Conservation (phyloP, 2,329 filamentous ascomycete species). For the Pyrenophora teres region DNA sequence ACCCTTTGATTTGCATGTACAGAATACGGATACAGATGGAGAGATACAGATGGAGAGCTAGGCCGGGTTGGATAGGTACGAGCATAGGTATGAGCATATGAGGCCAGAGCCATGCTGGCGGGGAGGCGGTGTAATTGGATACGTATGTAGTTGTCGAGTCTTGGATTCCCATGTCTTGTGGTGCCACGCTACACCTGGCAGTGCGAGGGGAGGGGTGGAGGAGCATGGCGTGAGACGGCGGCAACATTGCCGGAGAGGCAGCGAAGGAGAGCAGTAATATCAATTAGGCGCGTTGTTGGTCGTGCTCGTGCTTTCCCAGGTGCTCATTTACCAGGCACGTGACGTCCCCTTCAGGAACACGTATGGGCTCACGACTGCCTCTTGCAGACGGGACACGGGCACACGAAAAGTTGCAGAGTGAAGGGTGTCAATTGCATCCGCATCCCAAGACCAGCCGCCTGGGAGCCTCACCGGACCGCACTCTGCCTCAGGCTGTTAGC, state of each 20-base stretch:
- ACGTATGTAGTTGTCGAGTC: conserved; percentile 4
- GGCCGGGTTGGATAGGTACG: not conserved
- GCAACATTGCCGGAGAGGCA: not conserved
- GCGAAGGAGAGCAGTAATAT: not conserved
- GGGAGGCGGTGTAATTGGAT: conserved; percentile 26
- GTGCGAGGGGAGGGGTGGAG: not conserved
- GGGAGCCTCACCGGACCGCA: not conserved
- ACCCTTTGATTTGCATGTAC: conserved; percentile 37
- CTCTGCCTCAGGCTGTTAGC: conserved; percentile 5
- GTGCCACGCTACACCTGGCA: conserved; percentile 17
- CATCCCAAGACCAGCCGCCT: not conserved
- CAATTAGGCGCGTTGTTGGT: conserved; percentile 4
- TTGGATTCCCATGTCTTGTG: conserved; percentile 11
- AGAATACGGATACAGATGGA: conserved; percentile 4
- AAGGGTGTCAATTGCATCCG: conserved; percentile 32
- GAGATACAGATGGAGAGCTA: not conserved
- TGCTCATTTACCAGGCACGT: conserved; percentile 31
- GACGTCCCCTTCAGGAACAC: conserved; percentile 31
- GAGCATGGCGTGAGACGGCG: not conserved
- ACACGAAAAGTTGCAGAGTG: conserved; percentile 18
- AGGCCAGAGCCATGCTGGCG: conserved; percentile 12
- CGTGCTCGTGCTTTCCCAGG: conserved; percentile 17
- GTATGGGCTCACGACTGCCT: conserved; percentile 30
- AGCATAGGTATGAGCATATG: conserved; percentile 1
- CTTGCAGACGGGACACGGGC: conserved; percentile 16